Percentiles rank a stretch among this genome's conserved stretches.
Conservation (phyloP, 805 yeast species). For the Zygosaccharomyces lentus region DNA sequence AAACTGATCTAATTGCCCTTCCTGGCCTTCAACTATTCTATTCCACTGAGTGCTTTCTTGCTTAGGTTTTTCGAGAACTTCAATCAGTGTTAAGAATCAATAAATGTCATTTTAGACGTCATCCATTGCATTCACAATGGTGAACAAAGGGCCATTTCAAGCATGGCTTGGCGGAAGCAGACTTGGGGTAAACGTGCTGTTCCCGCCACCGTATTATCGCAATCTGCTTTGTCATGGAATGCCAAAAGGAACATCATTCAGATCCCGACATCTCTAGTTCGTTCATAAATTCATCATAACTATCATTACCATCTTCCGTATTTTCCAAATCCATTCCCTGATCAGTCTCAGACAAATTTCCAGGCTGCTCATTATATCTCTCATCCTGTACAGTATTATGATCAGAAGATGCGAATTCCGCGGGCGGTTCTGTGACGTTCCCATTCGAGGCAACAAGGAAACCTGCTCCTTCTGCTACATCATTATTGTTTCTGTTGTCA, state of each 20-base stretch:
- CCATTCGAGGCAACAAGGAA: constrained; percentile 4
- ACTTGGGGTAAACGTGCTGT: not conserved
- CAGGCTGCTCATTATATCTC: constrained; percentile 3
- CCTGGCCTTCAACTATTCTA: not conserved
- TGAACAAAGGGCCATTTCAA: not conserved
- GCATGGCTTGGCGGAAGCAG: not conserved
- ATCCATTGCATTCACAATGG: not conserved
- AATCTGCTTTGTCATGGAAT: not conserved
- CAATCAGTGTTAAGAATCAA: not conserved
- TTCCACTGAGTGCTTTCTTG: not conserved
- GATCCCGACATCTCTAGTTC: constrained; percentile 24
- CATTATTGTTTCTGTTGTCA: constrained; percentile 3
- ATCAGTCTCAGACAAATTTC: not conserved
- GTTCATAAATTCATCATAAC: constrained; percentile 34
- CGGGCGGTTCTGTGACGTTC: not conserved
- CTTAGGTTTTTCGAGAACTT: not conserved
- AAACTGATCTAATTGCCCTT: not conserved
- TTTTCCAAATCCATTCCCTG: not conserved
- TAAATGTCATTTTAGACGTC: not conserved
- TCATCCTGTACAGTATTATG: not conserved
- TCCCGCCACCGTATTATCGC: not conserved
- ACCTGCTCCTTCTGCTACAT: constrained; percentile 14
- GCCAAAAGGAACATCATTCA: not conserved
- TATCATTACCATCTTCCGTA: constrained; percentile 18
- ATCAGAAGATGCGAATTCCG: not conserved